Percentiles rank a stretch among this genome's conserved stretches.
phyloP scores from a whole-genome alignment of 305 asterid genomes.

The Coffea humblotiana region DNA sequence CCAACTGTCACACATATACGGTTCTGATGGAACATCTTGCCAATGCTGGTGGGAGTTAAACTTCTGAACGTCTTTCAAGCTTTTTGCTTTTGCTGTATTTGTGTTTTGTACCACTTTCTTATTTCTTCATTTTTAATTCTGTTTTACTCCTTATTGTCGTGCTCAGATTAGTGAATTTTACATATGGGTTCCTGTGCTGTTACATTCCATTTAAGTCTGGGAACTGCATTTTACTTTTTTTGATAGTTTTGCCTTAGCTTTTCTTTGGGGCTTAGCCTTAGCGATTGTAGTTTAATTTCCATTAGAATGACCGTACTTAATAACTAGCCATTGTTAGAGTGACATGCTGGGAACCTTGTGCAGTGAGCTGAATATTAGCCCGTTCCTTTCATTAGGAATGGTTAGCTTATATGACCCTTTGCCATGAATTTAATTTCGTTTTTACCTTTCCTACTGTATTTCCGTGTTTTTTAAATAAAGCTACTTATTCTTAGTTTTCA shows the following conservation, averaged over 20 bases:
- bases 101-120: not conserved
- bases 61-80: not conserved
- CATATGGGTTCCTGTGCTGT: not conserved
- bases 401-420: not conserved
- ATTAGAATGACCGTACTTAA: not conserved
- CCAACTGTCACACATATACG: constrained; percentile 77
- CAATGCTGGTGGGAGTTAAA: constrained; percentile 52
- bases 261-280: not conserved
- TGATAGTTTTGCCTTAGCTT: not conserved
- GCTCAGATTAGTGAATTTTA: not conserved
- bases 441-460: no score
- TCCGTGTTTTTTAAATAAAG: not conserved
- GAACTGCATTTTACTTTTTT: not conserved
- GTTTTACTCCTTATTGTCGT: not conserved
- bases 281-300: not conserved
- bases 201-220: not conserved
- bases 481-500: not conserved
- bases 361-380: not conserved
- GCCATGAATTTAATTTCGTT: no score
- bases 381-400: not conserved
- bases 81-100: not conserved
- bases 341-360: not conserved
- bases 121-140: not conserved
- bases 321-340: not conserved
- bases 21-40: constrained; percentile 93